Conservation (phyloP, 805 yeast genomes). For the Saccharomycopsis vini region DNA sequence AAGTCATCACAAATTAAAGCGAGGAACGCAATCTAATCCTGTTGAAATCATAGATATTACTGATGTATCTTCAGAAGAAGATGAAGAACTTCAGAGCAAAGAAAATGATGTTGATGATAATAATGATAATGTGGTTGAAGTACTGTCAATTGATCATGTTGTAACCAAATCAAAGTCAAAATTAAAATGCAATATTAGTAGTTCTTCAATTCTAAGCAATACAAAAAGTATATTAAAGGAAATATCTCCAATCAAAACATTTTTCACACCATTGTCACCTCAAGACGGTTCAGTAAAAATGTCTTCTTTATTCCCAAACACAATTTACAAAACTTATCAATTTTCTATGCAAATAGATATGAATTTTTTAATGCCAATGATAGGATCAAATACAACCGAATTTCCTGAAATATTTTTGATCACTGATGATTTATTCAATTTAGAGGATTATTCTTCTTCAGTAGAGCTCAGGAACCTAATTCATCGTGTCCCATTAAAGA, state of each 20-base stretch:
- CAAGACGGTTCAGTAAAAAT: constrained; percentile 7
- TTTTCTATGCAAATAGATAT: constrained; percentile 34
- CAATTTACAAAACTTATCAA: constrained; percentile 28
- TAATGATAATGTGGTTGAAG: no score
- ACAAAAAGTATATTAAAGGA: no score
- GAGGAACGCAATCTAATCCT: no score
- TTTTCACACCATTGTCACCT: constrained; percentile 7
- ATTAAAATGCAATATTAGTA: no score
- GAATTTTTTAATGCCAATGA: constrained; percentile 27
- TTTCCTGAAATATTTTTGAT: constrained; percentile 24
- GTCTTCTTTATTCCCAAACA: constrained; percentile 6
- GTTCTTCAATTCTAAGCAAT: no score
- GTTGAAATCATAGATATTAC: no score
- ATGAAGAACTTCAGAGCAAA: no score
- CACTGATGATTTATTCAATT: constrained; percentile 12
- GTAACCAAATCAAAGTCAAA: no score
- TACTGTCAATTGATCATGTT: no score
- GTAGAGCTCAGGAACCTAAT: not conserved
- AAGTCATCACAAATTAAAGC: no score
- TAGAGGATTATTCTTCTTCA: not conserved
- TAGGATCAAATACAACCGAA: constrained; percentile 17
- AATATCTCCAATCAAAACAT: constrained; percentile 10
- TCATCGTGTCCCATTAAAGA: constrained; percentile 23
- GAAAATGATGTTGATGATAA: no score
- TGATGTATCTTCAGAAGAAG: no score